These are phyloP conservation scores for Inonotus hispidus DNA, from an alignment of 1,284 basidiomycete genomes.

Conservation along the genomic window DNA sequence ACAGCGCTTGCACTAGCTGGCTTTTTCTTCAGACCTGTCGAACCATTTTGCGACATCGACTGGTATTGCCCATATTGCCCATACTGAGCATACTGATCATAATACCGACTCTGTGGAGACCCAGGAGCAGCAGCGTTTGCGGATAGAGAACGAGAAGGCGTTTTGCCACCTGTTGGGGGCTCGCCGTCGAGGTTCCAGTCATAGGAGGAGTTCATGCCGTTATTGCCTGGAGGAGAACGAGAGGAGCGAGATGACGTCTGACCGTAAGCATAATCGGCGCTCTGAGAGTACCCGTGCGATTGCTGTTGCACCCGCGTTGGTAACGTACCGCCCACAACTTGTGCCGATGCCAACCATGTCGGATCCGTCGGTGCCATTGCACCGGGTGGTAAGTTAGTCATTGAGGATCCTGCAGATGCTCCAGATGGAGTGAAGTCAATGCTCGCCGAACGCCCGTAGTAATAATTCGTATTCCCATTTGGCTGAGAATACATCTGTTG, in stretches of 20 bases:
- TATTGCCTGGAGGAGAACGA: conserved; percentile 35
- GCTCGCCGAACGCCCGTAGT: conserved; percentile 15
- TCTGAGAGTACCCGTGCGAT: conserved; percentile 25
- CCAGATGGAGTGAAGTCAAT: conserved; percentile 4
- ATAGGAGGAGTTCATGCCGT: conserved; percentile 30
- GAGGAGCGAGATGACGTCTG: conserved; percentile 26
- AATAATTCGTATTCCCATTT: conserved; percentile 14
- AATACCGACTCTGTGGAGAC: conserved; percentile 26
- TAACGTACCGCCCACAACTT: conserved; percentile 14
- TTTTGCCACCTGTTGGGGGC: conserved; percentile 31
- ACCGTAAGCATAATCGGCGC: conserved; percentile 21
- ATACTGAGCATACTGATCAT: conserved; percentile 12
- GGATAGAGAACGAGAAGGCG: conserved; percentile 58
- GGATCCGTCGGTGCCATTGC: conserved; percentile 50
- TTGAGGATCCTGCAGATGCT: background rate
- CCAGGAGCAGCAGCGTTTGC: conserved; percentile 48
- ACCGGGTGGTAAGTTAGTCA: conserved; percentile 43
- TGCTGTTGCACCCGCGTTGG: conserved; percentile 33
- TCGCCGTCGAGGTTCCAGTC: conserved; percentile 27
- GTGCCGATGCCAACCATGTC: conserved; percentile 26
- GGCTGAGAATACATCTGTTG: conserved; percentile 11
- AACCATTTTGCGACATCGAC: conserved; percentile 34
- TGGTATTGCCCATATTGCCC: conserved; percentile 28
- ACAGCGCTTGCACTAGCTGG: conserved; percentile 59
- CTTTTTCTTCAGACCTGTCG: conserved; percentile 47